Evolutionary conservation across 371 early-diverging fungal genomes (phyloP).

Genomic region (Mortierella sp.): DNA sequence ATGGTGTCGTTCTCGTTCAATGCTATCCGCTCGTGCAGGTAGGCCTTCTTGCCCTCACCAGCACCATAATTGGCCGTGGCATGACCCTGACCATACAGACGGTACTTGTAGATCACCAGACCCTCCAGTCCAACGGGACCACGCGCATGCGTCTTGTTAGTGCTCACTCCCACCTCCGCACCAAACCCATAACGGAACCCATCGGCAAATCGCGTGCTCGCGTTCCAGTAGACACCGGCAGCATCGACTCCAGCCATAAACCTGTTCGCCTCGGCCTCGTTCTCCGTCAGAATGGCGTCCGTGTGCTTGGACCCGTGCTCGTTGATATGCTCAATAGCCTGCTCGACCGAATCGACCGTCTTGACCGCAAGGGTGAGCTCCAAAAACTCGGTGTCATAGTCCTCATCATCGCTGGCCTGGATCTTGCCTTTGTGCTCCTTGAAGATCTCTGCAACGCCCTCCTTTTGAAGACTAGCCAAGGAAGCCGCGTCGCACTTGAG

Average conservation of each 20-base stretch:
- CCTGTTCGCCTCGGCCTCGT: constrained; percentile 74
- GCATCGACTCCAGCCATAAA: constrained; percentile 95
- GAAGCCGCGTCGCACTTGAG: constrained; percentile 71
- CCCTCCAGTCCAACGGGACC: constrained; percentile 98
- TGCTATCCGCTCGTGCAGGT: constrained; percentile 75
- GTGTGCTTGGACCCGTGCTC: constrained; percentile 95
- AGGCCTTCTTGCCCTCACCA: constrained; percentile 76
- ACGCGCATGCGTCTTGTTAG: constrained; percentile 98
- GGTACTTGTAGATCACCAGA: constrained; percentile 96
- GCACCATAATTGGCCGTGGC: constrained; percentile 82
- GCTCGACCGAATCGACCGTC: constrained; percentile 79
- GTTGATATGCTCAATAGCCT: constrained; percentile 93
- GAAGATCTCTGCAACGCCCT: constrained; percentile 14
- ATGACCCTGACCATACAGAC: constrained; percentile 93
- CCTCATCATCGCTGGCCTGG: constrained; percentile 59
- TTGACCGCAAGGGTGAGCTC: constrained; percentile 89
- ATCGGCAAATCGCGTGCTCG: constrained; percentile 96
- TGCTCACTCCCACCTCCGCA: constrained; percentile 96
- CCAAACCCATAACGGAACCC: constrained; percentile 99
- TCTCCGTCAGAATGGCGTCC: constrained; percentile 92
- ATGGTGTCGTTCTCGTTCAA: constrained; percentile 48
- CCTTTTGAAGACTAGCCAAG: constrained; percentile 43
- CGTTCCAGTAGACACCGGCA: constrained; percentile 98
- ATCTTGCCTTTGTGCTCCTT: constrained; percentile 44
- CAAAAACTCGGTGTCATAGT: constrained; percentile 92